These are phyloP conservation scores for Diutina mesorugosa DNA, from an alignment of 1,139 yeast species.

Conservation along the genomic window DNA sequence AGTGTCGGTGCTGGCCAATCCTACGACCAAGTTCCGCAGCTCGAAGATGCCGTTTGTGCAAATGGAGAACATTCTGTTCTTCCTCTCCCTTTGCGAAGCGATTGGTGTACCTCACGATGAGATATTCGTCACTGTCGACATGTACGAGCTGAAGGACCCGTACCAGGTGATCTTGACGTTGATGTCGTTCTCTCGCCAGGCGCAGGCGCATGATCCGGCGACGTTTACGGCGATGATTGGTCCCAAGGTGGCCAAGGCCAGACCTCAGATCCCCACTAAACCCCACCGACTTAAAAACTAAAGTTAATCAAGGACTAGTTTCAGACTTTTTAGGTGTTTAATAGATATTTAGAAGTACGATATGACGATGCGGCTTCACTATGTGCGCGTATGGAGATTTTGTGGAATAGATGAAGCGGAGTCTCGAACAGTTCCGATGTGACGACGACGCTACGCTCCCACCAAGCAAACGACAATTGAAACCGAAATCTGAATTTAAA, in stretches of 20 bases:
- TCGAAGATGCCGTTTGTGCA: constrained; percentile 77
- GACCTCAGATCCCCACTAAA: constrained; percentile 26
- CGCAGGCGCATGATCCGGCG: constrained; percentile 7
- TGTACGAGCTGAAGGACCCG: constrained; percentile 64
- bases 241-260: constrained; percentile 20
- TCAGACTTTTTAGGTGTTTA: too few relatives aligned
- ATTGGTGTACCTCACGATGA: constrained; percentile 78
- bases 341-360: background rate
- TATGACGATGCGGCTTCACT: background rate
- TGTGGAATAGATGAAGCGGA: background rate
- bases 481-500: background rate
- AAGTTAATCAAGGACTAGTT: background rate
- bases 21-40: constrained; percentile 32
- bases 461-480: background rate
- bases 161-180: constrained; percentile 65
- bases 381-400: background rate
- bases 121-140: constrained; percentile 69
- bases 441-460: background rate
- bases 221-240: constrained; percentile 17
- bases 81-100: constrained; percentile 43
- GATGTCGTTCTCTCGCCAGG: constrained; percentile 54
- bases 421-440: background rate
- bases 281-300: constrained; percentile 12
- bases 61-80: constrained; percentile 79
- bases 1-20: constrained; percentile 24